Base-by-base conservation (phyloP, 1,284 basidiomycete species). In the Phylloboletellus chloephorus region DNA sequence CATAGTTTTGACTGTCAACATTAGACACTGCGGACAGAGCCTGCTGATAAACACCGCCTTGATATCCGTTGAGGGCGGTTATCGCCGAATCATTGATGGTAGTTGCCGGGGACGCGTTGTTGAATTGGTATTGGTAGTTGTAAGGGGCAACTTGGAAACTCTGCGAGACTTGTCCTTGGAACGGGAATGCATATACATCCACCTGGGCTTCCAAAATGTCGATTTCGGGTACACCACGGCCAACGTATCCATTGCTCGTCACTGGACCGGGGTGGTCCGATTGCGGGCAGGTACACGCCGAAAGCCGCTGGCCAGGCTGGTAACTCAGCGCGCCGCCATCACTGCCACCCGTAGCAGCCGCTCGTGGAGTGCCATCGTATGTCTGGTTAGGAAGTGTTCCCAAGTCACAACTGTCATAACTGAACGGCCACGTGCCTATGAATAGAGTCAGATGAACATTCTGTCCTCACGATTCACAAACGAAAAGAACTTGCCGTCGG, bases 301-400 rank as follows among this genome's bases (percentile, higher is more conserved):
- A 90, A n/a, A 82, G 59, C 23, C 76, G 70, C 52, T 85, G 83
- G 1, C 91, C 91, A 2, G 88, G 87, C 19, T 91, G 74, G 55
- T 71, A 84, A 26, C 82, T 87, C 32, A 78, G 49, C 32, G 64
- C 63, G 0, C 55, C 61, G 25, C 68, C 82, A 62, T 31, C 67
- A 41, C 25, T 51, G 51, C 67, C 75, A 39, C 71, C 78, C 8
- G 74, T 84, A 51, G 64, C 72, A 50, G 65, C 68, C 5, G 63
- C 69, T 13, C 65, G 56, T 12, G 80, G 82, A n/a, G 61, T 68
- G 2, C 74, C 71, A 44, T 76, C 71, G 22, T 61, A 63, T 8
- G 80, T 85, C 62, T 91, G 88, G 54, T 84, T 86, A 12, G 83
- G 78, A 62, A 87, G 79, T 0, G 92, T 95, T 6, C 94, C 95